Conservation (phyloP, 1,284 basidiomycete species). For the Cryptococcus maquisensis region DNA sequence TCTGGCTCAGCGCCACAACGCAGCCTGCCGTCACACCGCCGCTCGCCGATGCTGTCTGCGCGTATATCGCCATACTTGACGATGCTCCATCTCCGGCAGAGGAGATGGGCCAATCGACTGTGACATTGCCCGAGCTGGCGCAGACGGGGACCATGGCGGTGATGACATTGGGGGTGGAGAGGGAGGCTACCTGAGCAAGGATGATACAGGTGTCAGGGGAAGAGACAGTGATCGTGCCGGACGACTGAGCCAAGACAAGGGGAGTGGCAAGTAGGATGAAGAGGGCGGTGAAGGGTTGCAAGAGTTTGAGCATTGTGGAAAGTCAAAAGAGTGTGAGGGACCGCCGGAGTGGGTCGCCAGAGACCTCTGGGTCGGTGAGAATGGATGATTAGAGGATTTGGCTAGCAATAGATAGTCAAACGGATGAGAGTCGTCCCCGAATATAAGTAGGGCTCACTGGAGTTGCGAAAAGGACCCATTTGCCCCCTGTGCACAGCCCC, state of each 20-base stretch:
- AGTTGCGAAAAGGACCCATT: too few species aligned
- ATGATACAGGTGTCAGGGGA: constrained; percentile 19
- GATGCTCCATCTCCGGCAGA: constrained; percentile 18
- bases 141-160: constrained; percentile 21
- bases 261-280: background rate
- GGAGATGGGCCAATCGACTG: constrained; percentile 20
- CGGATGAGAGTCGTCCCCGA: too few species aligned
- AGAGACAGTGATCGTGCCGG: constrained; percentile 15
- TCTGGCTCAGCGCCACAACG: constrained; percentile 24
- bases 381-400: background rate
- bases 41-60: constrained; percentile 5
- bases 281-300: background rate
- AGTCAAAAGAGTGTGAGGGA: constrained; percentile 14
- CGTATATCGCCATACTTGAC: constrained; percentile 29
- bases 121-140: background rate
- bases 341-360: background rate
- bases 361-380: background rate
- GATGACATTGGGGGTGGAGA: constrained; percentile 17
- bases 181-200: constrained; percentile 22
- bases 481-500: too few species aligned
- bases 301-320: background rate
- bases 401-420: background rate
- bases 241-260: constrained; percentile 15
- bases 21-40: constrained; percentile 15
- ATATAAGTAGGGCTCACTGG: too few species aligned